phyloP scores from a whole-genome alignment of 2,329 filamentous ascomycete species.

The Stenocarpella maydis region DNA sequence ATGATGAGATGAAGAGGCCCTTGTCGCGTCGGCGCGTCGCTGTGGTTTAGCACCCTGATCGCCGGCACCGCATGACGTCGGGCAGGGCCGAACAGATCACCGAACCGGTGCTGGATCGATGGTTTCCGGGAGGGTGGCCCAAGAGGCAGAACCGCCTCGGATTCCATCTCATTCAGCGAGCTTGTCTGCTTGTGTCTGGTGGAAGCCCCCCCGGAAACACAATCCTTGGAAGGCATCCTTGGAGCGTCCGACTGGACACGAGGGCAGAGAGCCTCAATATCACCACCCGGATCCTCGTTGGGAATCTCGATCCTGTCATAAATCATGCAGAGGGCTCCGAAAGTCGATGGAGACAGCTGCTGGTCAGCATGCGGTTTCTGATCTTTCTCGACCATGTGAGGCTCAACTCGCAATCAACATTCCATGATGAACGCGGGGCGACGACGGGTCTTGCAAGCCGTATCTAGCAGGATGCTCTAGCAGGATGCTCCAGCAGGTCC shows the following conservation, averaged over 20 bases:
- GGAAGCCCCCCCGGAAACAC: constrained; percentile 12
- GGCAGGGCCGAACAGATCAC: constrained; percentile 31
- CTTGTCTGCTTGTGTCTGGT: neutral
- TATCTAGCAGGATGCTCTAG: constrained; percentile 27
- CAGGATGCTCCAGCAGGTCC: constrained; percentile 22
- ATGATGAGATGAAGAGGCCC: constrained; percentile 16
- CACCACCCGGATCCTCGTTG: constrained; percentile 18
- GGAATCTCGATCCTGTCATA: neutral
- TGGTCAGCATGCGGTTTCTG: neutral
- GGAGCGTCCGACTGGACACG: neutral
- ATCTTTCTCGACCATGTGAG: constrained; percentile 4
- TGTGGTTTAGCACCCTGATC: constrained; percentile 26
- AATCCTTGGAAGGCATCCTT: constrained; percentile 5
- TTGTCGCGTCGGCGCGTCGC: constrained; percentile 33
- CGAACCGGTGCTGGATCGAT: constrained; percentile 28
- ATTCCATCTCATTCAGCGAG: neutral
- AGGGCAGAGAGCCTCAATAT: constrained; percentile 17
- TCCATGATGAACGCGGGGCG: neutral
- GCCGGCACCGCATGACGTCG: constrained; percentile 32
- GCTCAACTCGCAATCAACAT: constrained; percentile 4
- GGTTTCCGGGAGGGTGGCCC: neutral
- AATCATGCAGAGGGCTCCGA: neutral
- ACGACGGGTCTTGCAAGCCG: constrained; percentile 1
- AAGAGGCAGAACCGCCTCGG: neutral
- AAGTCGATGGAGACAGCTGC: neutral